Evolutionary conservation across 371 early-diverging fungal genomes (phyloP), one percentile per base, ranked within the genome.

Genomic region (Mortierella sp.): DNA sequence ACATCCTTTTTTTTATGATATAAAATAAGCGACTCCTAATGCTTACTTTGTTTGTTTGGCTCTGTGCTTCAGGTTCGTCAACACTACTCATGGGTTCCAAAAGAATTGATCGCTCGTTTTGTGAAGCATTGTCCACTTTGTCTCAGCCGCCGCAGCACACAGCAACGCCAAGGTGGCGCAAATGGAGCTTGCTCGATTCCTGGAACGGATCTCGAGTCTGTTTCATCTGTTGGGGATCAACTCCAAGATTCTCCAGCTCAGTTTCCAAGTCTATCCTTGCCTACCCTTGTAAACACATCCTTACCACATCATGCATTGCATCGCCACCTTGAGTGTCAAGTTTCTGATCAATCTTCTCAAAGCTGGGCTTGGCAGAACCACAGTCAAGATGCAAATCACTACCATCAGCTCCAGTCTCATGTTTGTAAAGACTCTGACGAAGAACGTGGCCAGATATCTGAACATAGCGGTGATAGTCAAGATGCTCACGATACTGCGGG

Each of bases 51-150:
- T 35, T 9, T 58, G 22, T 13, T 42, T 26, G 2, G 4, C 40
- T 57, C 34, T 28, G 34, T 65, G 6, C 7, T 19, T 23, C 17
- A 89, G 87, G 87, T 89, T 3, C 86, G 89, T 32, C 85, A 74
- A 61, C 73, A 82, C 28, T 89, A 84, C 67, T 89, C 89, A 3
- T 89, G 89, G 89, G 87, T 89, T 22, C 89, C 89, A 8, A 89
- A 89, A 70, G 89, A 89, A 58, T 75, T 89, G 15, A 85, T 89
- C 62, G 89, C 88, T 19, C 85, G 88, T 0, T 89, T 89, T 73
- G 89, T 89, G 29, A 84, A 87, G 47, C 85, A 86, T 43, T 89
- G 89, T 58, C 88, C 89, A 1, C 86, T 86, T 26, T 89, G 88
- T n/a, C 71, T 68, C 26, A 80, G 81, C 40, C 63, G 81, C 0